A percentile compares a stretch with the other conserved stretches of the same genome.
phyloP scores from a whole-genome alignment of 257 asterid species.

The Mitragyna speciosa region DNA sequence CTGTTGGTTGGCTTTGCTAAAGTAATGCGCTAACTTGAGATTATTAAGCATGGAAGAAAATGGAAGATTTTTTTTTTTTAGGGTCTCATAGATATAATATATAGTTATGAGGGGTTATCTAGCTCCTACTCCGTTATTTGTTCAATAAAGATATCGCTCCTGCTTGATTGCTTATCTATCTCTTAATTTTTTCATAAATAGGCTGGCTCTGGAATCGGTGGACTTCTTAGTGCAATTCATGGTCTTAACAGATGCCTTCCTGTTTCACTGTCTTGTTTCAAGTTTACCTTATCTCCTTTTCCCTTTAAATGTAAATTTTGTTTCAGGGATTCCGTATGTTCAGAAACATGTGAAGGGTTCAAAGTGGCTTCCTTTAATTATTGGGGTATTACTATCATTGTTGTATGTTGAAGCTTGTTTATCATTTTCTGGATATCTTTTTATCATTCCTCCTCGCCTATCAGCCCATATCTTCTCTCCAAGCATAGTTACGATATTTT shows the following conservation, averaged over 20 bases:
- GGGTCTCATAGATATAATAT: not conserved
- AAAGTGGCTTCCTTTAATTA: constrained; percentile 66
- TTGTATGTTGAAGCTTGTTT: not conserved
- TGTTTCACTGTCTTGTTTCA: constrained; percentile 2
- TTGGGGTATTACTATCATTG: constrained; percentile 55
- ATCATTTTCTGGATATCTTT: not conserved
- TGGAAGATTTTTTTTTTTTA: not conserved
- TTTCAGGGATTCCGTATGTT: constrained; percentile 59
- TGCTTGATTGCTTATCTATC: not conserved
- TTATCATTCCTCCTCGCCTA: not conserved
- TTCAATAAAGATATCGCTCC: not conserved
- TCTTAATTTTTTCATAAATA: constrained; percentile 20
- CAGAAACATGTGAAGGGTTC: constrained; percentile 67
- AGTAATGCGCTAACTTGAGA: not conserved
- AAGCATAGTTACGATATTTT: not conserved
- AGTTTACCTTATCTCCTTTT: not conserved
- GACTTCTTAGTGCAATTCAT: constrained; percentile 68
- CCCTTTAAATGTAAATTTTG: not conserved
- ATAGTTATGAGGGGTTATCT: not conserved
- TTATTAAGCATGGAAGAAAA: not conserved
- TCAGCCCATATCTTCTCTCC: not conserved
- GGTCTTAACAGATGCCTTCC: constrained; percentile 43
- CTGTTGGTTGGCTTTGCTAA: not conserved
- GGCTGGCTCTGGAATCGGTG: constrained; percentile 80
- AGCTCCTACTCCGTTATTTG: not conserved